phyloP scores from a whole-genome alignment of 768 basidiomycete genomes.

The Paxillus involutus region DNA sequence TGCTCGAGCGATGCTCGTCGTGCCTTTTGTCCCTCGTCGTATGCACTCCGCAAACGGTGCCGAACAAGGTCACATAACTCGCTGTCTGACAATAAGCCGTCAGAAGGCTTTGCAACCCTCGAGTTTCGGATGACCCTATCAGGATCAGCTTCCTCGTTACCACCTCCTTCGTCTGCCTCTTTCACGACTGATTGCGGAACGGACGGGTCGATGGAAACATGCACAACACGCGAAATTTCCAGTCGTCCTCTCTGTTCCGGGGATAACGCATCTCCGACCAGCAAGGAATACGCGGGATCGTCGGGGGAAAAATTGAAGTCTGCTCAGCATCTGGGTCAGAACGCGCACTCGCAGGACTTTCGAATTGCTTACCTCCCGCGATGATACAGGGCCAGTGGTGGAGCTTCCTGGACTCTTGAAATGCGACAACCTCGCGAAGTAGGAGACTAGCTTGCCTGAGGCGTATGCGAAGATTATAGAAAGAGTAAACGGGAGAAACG shows the following conservation, averaged over 20 bases:
- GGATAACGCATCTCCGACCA: constrained; percentile 62
- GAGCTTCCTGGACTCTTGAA: constrained; percentile 45
- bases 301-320: constrained; percentile 90
- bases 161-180: constrained; percentile 39
- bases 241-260: constrained; percentile 53
- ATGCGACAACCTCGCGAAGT: constrained; percentile 57
- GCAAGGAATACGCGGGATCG: constrained; percentile 79
- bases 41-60: constrained; percentile 58
- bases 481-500: not conserved
- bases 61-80: constrained; percentile 52
- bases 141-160: constrained; percentile 48
- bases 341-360: not conserved
- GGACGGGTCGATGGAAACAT: constrained; percentile 66
- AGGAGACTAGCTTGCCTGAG: constrained; percentile 77
- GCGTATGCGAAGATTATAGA: not conserved
- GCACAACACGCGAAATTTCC: constrained; percentile 66
- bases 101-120: constrained; percentile 52
- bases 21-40: constrained; percentile 52
- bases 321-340: constrained; percentile 27
- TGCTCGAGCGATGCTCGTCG: constrained; percentile 13
- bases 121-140: constrained; percentile 76
- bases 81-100: constrained; percentile 64
- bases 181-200: constrained; percentile 32
- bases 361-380: constrained; percentile 65
- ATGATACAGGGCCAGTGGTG: constrained; percentile 77